Evolutionary conservation across 1,284 basidiomycete species (phyloP), one percentile per base, ranked within the genome.

Genomic region (Mrakiaceae sp.): DNA sequence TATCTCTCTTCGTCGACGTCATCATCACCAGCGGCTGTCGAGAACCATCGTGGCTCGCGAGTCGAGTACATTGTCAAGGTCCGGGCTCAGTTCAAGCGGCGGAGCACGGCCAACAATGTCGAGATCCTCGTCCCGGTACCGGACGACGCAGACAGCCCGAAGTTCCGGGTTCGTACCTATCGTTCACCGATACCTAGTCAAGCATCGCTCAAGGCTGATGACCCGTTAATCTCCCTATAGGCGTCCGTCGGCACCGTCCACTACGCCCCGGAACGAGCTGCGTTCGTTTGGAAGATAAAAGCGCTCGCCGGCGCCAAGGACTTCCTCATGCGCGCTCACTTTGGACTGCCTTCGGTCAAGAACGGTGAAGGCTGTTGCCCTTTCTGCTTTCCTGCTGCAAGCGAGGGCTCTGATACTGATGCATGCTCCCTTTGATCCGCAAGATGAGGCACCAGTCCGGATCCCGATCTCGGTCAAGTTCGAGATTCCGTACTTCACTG

Each of bases 11-110:
- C 54, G 27, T 27, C 27, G 27, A 16, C 48, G 40, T 46, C n/a
- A 14, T 64, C 44, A 9, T 14, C 2, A 0, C 4, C 57, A 66
- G 96, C 96, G 0, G 84, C 89, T 5, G 90, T 98, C 8, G 96
- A 98, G 77, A 88, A 87, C 70, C 94, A 98, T 77, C 87, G 85
- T 70, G 95, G 95, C 14, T 89, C 87, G 70, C 79, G 96, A 66
- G 88, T 99, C 54, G 96, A 98, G 78, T 98, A 97, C 74, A 92
- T 97, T 81, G 95, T 98, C 72, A 98, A 98, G 78, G 87, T 90
- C 70, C 92, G 95, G 73, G 95, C 93, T 5, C 95, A 98, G 75
- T 98, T 98, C 82, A 98, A 98, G 80, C 80, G 95, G 67, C 80
- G 92, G 69, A 95, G 91, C 70, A 90, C 92, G 3, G 95, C 96